Evolutionary conservation across 805 yeast genomes (phyloP), one percentile per base, ranked within the genome.

Genomic region (Cephaloascus albidus): DNA sequence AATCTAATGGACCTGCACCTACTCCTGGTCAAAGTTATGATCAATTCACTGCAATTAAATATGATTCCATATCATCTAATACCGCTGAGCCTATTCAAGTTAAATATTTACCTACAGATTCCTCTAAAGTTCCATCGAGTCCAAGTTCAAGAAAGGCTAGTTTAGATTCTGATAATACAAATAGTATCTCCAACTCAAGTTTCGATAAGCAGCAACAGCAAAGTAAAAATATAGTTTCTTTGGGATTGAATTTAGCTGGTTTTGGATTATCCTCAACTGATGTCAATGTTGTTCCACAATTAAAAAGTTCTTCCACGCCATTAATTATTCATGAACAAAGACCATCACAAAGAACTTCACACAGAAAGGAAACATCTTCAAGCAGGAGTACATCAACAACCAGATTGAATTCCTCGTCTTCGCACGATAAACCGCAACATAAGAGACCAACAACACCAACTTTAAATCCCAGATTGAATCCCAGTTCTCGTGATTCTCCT

Each of bases 21-120:
- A n/a, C 6, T 31, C 14, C 33, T n/a, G 43, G 47, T 8, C 48
- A 10, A n/a, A 31, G 14, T n/a, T 14, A 16, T 2, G 54, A 46
- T 14, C 31, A 33, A n/a, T 63, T 63, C 45, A 68, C 60, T 35
- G 65, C 70, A 15, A 55, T 65, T 19, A 58, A 63, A 23, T 63
- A 63, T 40, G 60, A 58, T n/a, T 41, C 51, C n/a, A 52, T 51
- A 18, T 41, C 54, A 10, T 17, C 48, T 4, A 48, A 45, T 28
- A 36, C 53, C 4, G 46, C 47, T 17, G 65, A 56, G 32, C 67
- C 65, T 4, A 52, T 59, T 15, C 58, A 50, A 33, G 65, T 60
- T 16, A 49, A 43, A 48, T 49, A 52, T 37, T 40, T 58, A 5
- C 63, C 63, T n/a, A 48, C 45, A 26, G n/a, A n/a, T n/a, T n/a